Evolutionary conservation across 768 basidiomycete species (phyloP).

Genomic region (Pisolithus albus): DNA sequence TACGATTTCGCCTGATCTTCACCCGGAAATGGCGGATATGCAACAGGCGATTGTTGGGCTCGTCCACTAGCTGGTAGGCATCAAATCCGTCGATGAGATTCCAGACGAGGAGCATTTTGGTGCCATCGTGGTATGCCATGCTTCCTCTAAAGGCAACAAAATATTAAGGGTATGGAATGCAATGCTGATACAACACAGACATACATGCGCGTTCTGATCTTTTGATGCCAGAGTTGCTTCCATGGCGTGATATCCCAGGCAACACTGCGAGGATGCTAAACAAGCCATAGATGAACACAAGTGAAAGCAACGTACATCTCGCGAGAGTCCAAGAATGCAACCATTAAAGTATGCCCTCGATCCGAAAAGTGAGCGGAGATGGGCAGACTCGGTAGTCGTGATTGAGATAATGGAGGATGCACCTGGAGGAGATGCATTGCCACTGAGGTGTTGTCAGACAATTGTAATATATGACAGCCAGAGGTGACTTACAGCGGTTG

Average conservation of each 20-base stretch:
- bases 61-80: background rate
- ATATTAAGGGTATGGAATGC: background rate
- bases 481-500: background rate
- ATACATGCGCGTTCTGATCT: background rate
- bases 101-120: constrained; percentile 1
- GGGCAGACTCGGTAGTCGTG: background rate
- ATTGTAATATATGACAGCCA: background rate
- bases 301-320: background rate
- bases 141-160: background rate
- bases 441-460: background rate
- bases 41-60: background rate
- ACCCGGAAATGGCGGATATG: background rate
- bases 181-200: background rate
- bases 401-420: background rate
- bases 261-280: background rate
- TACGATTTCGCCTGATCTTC: background rate
- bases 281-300: background rate
- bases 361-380: background rate
- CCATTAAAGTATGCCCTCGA: background rate
- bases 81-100: constrained; percentile 1
- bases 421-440: background rate
- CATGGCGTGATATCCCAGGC: constrained; percentile 2
- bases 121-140: background rate
- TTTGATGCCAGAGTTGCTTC: background rate
- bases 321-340: background rate